Percentiles rank a stretch among this genome's conserved stretches.
Conservation (phyloP, 2,329 filamentous ascomycete species). For the Botrytis squamosa region DNA sequence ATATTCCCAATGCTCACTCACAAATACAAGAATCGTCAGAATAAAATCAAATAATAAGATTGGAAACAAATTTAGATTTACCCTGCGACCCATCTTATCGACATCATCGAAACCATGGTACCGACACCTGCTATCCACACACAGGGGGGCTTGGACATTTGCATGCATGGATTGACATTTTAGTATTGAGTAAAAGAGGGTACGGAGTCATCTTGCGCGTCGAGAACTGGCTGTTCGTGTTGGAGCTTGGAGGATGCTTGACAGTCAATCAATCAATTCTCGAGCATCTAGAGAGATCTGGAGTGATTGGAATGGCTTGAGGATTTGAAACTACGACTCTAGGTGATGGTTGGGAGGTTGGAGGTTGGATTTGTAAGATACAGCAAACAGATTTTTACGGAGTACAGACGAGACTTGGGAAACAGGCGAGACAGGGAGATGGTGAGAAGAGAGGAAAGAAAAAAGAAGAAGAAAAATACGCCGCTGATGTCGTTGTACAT, state of each 20-base stretch:
- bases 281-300: too few relatives aligned
- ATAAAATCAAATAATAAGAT: not conserved
- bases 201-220: not conserved
- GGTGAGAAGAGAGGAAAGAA: not conserved
- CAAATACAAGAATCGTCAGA: not conserved
- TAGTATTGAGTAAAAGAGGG: not conserved
- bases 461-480: not conserved
- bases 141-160: not conserved
- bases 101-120: constrained; percentile 7
- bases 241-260: not conserved
- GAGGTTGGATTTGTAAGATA: not conserved
- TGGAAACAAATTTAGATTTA: not conserved
- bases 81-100: not conserved
- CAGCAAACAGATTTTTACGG: not conserved
- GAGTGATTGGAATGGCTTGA: not conserved
- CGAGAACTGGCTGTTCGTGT: not conserved
- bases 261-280: too few relatives aligned
- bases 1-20: not conserved
- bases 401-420: not conserved
- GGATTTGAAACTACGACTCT: too few relatives aligned
- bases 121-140: not conserved
- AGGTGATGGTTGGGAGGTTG: too few relatives aligned
- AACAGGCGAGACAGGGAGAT: not conserved
- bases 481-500: constrained; percentile 3
- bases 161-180: not conserved